phyloP scores from a whole-genome alignment of 179 eudicot genomes.

The Vitellaria paradoxa region DNA sequence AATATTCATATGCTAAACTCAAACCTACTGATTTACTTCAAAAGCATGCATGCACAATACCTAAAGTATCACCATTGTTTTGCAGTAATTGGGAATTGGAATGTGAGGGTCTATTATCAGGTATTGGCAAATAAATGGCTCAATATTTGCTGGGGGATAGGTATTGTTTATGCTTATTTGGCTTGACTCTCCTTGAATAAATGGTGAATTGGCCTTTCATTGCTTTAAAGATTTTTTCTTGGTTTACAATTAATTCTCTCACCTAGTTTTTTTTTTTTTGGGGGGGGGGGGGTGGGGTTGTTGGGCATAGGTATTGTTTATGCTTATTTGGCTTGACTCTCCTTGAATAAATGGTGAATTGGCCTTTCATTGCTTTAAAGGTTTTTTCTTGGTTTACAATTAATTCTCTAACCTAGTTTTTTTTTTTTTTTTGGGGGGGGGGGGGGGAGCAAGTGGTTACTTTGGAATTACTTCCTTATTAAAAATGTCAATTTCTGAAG shows the following conservation, averaged over 20 bases:
- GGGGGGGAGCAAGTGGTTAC: background rate
- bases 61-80: background rate
- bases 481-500: background rate
- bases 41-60: background rate
- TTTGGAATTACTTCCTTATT: background rate
- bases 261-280: background rate
- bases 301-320: background rate
- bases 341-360: background rate
- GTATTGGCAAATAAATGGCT: background rate
- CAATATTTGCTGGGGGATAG: background rate
- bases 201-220: background rate
- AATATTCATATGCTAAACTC: conserved; percentile 4
- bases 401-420: background rate
- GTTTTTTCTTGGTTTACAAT: background rate
- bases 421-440: no score
- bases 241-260: background rate
- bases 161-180: background rate
- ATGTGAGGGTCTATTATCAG: background rate
- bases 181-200: background rate
- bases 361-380: background rate
- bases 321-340: background rate
- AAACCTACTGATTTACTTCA: background rate
- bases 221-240: background rate
- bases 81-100: background rate
- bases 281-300: no score